Percentiles rank a stretch among this genome's conserved stretches.
Conservation (phyloP, 2,329 filamentous ascomycete genomes). For the Periconia sp. region DNA sequence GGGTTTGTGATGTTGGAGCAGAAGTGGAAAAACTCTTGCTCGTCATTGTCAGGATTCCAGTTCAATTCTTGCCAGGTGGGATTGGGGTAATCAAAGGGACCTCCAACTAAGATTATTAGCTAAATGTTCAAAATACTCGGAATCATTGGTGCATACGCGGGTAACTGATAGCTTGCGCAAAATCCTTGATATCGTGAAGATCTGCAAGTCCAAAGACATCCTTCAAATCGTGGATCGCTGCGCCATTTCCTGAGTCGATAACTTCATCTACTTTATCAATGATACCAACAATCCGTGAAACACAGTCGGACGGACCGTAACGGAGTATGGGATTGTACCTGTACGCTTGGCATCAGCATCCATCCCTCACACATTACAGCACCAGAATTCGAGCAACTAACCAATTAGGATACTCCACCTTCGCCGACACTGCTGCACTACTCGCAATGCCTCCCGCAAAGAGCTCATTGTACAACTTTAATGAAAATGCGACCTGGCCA, state of each 20-base stretch:
- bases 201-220: constrained; percentile 51
- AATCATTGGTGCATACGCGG: constrained; percentile 25
- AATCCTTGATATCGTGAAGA: constrained; percentile 50
- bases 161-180: constrained; percentile 52
- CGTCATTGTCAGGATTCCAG: constrained; percentile 48
- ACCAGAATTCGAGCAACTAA: constrained; percentile 49
- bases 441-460: constrained; percentile 54
- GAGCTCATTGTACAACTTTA: constrained; percentile 50
- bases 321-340: constrained; percentile 10
- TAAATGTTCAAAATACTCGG: neutral
- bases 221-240: constrained; percentile 51
- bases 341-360: too few species aligned
- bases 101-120: constrained; percentile 31
- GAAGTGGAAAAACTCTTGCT: constrained; percentile 55
- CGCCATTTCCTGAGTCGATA: constrained; percentile 45
- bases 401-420: constrained; percentile 53
- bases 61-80: constrained; percentile 59
- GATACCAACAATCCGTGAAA: constrained; percentile 53
- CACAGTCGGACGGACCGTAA: constrained; percentile 53
- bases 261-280: constrained; percentile 54
- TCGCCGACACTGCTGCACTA: constrained; percentile 47
- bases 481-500: constrained; percentile 48
- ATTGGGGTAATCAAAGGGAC: constrained; percentile 53
- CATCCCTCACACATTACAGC: constrained; percentile 12
- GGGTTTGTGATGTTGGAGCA: constrained; percentile 55